phyloP scores from a whole-genome alignment of 805 yeast genomes.

The Brettanomyces sp. region DNA sequence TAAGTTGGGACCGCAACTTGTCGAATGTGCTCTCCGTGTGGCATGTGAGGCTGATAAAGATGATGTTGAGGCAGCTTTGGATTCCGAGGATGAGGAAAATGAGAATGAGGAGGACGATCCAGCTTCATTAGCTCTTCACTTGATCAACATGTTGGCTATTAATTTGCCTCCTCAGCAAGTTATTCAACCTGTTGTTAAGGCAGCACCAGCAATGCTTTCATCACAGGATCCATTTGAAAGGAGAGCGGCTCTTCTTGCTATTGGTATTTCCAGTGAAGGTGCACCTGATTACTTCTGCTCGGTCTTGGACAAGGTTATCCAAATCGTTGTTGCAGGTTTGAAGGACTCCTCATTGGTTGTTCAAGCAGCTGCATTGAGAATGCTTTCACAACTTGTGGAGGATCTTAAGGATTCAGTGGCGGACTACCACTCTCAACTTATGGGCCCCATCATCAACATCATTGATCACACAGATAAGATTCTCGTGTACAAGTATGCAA shows the following conservation, averaged over 20 bases:
- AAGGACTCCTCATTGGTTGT: slow-evolving; percentile 69
- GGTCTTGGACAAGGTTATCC: slow-evolving; percentile 65
- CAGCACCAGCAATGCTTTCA: slow-evolving; percentile 45
- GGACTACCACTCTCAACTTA: slow-evolving; percentile 68
- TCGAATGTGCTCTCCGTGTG: slow-evolving; percentile 63
- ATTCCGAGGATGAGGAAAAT: slow-evolving; percentile 78
- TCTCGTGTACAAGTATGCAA: slow-evolving; percentile 82
- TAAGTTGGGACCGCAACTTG: slow-evolving; percentile 76
- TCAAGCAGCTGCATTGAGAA: slow-evolving; percentile 75
- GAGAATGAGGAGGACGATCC: slow-evolving; percentile 90
- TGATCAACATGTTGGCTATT: slow-evolving; percentile 67
- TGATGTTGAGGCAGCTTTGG: slow-evolving; percentile 65
- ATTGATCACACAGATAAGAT: slow-evolving; percentile 80
- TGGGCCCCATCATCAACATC: slow-evolving; percentile 79
- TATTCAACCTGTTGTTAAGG: slow-evolving; percentile 66
- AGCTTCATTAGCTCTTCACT: slow-evolving; percentile 64
- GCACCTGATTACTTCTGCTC: slow-evolving; percentile 87
- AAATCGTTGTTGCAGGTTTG: slow-evolving; percentile 65
- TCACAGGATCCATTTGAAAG: slow-evolving; percentile 67
- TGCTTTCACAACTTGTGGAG: slow-evolving; percentile 66
- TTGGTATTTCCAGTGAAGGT: slow-evolving; percentile 81
- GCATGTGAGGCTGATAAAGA: slow-evolving; percentile 68
- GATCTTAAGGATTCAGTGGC: slow-evolving; percentile 83
- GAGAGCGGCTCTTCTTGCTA: slow-evolving; percentile 76
- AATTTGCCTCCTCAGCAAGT: slow-evolving; percentile 92